phyloP scores from a whole-genome alignment of 2,329 filamentous ascomycete species.

The Daldinia eschscholtzii region DNA sequence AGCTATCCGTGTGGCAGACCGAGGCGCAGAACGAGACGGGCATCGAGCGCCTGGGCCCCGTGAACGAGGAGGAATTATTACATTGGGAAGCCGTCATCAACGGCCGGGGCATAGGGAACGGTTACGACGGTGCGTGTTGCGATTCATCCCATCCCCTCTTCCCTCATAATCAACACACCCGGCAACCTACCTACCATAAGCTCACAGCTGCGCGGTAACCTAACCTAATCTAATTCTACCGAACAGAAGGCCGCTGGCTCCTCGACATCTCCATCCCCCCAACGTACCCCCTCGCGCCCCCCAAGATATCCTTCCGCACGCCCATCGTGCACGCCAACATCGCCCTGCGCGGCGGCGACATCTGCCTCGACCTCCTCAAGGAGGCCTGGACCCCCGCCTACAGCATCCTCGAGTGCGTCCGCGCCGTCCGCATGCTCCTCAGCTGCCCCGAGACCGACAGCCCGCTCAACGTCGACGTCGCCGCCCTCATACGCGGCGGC shows the following conservation, averaged over 20 bases:
- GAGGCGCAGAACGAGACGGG: slow-evolving; percentile 64
- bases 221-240: neutral
- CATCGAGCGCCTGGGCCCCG: slow-evolving; percentile 70
- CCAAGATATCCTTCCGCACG: slow-evolving; percentile 84
- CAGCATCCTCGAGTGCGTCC: slow-evolving; percentile 80
- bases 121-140: slow-evolving; percentile 65
- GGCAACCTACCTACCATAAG: neutral
- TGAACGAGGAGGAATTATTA: slow-evolving; percentile 66
- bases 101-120: slow-evolving; percentile 66
- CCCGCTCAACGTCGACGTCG: slow-evolving; percentile 84
- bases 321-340: slow-evolving; percentile 88
- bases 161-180: neutral
- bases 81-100: slow-evolving; percentile 72
- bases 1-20: slow-evolving; percentile 66
- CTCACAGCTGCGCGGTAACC: neutral
- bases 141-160: neutral
- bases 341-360: slow-evolving; percentile 79
- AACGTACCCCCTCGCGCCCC: slow-evolving; percentile 83
- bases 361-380: slow-evolving; percentile 89
- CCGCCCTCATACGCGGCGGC: slow-evolving; percentile 75
- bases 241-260: slow-evolving; percentile 83
- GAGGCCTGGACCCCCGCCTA: slow-evolving; percentile 88
- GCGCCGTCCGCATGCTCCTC: slow-evolving; percentile 78
- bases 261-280: slow-evolving; percentile 81
- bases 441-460: slow-evolving; percentile 77